Evolutionary conservation across 257 asterid genomes (phyloP), one percentile per base, ranked within the genome.

Genomic region (Avicennia marina): DNA sequence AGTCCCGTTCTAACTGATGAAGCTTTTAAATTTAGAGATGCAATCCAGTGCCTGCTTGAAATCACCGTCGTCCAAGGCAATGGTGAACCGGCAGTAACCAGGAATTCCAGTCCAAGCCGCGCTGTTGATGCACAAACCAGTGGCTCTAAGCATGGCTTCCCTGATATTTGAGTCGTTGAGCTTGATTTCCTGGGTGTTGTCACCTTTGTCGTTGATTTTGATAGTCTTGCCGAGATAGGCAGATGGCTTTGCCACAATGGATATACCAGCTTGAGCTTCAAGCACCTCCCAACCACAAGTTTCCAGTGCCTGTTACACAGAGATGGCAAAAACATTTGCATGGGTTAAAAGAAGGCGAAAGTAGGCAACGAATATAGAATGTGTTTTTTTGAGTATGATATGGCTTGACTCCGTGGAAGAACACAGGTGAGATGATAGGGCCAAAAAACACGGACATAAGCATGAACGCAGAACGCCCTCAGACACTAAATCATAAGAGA

Each of bases 51-150:
- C 95, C n/a, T 81, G 81, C 56, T 82, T 79, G 72, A 89, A 89
- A 58, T 81, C 90, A 26, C 58, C 24, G 6, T 89, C 94, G 71
- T 77, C 96, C 72, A 93, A 60, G 45, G 94, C 97, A 20, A 84
- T 66, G 58, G 89, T 82, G 78, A 93, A 89, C 63, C 97, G 89
- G 70, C 96, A 89, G 62, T 81, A 84, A 16, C 97, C 94, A 4
- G 96, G 91, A 52, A 86, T 79, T 22, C 97, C 97, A 0, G 96
- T 93, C 99, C 97, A 93, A 0, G 80, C 57, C 36, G 88, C 79
- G 49, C 99, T 86, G 53, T 93, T 89, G 75, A 89, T 89, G 82
- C 97, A 93, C 71, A 93, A 67, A 53, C 94, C 96, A 0, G 96
- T 89, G 83, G 78, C 62, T 40, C 42, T 70, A 5, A 86, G 73